Conservation (phyloP, 805 yeast genomes). For the Saturnispora hagleri region DNA sequence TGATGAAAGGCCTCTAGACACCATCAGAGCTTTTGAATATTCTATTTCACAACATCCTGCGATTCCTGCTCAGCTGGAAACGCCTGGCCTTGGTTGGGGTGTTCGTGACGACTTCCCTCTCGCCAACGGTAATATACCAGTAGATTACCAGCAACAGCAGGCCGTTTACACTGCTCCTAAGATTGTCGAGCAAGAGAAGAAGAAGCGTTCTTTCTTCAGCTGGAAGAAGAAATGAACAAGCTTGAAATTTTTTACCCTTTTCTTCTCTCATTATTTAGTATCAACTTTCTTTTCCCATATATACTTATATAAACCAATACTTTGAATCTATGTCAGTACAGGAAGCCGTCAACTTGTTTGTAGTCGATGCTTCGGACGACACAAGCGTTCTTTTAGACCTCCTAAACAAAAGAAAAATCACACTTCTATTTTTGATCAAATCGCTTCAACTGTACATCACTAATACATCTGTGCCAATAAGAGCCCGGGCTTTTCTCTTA, state of each 20-base stretch:
- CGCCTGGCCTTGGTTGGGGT: constrained; percentile 73
- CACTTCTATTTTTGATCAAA: constrained; percentile 11
- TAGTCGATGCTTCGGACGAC: neutral
- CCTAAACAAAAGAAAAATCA: constrained; percentile 5
- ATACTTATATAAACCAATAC: neutral
- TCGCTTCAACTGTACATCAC: constrained; percentile 33
- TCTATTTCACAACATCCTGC: constrained; percentile 83
- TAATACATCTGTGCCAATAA: constrained; percentile 33
- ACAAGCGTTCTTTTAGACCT: constrained; percentile 2
- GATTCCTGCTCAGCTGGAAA: constrained; percentile 74
- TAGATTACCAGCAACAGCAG: constrained; percentile 24
- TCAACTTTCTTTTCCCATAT: neutral
- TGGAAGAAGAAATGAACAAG: constrained; percentile 31
- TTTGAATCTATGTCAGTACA: neutral
- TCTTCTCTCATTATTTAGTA: neutral
- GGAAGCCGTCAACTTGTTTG: neutral
- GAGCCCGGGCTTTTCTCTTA: constrained; percentile 35
- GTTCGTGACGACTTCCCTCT: constrained; percentile 71
- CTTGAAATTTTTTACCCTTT: neutral
- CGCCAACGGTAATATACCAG: constrained; percentile 32
- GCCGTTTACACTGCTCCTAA: constrained; percentile 43
- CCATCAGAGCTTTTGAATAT: constrained; percentile 88
- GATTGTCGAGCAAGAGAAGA: constrained; percentile 36
- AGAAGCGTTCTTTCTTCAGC: constrained; percentile 81
- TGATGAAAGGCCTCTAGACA: constrained; percentile 95